Base-by-base conservation (phyloP, 176 grass and related monocot species). In the Metroxylon sagu region DNA sequence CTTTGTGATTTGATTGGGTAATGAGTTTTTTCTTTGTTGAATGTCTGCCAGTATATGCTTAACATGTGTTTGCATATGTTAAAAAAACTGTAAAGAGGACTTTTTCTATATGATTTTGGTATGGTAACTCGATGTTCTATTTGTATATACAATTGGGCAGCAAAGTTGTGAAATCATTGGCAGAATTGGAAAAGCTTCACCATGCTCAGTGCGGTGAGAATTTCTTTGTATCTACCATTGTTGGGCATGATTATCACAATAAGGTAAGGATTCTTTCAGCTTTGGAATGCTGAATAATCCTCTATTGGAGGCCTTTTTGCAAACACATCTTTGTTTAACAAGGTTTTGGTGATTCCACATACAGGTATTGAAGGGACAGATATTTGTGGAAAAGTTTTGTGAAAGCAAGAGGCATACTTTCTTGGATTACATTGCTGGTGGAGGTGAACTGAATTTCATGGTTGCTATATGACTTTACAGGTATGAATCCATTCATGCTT, bases 391-490 rank as follows among this genome's bases (percentile, higher is more conserved):
- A 65, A 91, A 82, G 72, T 98, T 78, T 73, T 56, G 56, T 23
- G 75, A 83, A 60, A 85, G 82, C 56, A 76, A 72, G 52, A 79
- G 80, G 57, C 79, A 85, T 66, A 98, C 93, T 56, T 98, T 98
- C 72, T 65, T 98, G 48, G 93, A 98, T 74, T 98, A 98, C 72
- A 88, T 85, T 61, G 85, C 78, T 74, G 76, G 62, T 71, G 93
- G 93, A 56, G 85, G 76, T 61, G 84, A 92, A 67, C 65, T 92
- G 59, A 98, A 92, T 69, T 85, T 98, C 71, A 88, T 98, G 84
- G 93, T 98, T 53, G 93, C 87, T n/a, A 52, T 98, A 67, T n/a
- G 93, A 98, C 81, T 98, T 88, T 49, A 98, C 93, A 88, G 93
- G 93, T 98, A 48, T 70, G 54, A 26, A 28, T 70, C 2, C 7